Percentiles rank a stretch among this genome's conserved stretches.
phyloP scores from a whole-genome alignment of 345 rosid genomes.

The Laguncularia racemosa region DNA sequence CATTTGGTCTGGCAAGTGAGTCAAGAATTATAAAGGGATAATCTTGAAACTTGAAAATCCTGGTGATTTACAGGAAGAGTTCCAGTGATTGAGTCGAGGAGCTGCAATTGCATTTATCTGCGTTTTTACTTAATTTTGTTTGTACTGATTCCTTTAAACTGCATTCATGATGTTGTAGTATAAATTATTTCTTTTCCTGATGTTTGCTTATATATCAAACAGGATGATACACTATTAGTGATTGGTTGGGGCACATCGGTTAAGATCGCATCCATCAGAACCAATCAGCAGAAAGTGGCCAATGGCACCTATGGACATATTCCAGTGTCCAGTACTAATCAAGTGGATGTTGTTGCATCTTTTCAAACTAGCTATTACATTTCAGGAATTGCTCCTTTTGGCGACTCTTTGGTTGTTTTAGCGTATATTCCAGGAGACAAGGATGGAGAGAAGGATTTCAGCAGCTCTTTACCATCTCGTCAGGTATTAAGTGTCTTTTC shows the following conservation, averaged over 20 bases:
- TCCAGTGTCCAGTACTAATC: slow-evolving; percentile 52
- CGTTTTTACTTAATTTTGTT: no score
- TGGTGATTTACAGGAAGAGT: background rate
- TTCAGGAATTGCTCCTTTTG: slow-evolving; percentile 99
- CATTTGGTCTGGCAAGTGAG: slow-evolving; percentile 99
- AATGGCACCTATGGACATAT: slow-evolving; percentile 58
- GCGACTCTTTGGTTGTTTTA: slow-evolving; percentile 94
- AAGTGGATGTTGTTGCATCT: slow-evolving; percentile 95
- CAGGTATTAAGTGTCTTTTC: slow-evolving; percentile 50
- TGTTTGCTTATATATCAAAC: slow-evolving; percentile 9
- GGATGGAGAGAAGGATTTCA: slow-evolving; percentile 74
- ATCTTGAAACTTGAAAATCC: background rate
- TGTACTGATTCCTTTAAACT: no score
- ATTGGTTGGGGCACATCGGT: slow-evolving; percentile 97
- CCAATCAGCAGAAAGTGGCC: slow-evolving; percentile 45
- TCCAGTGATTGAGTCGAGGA: background rate
- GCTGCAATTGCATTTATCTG: background rate
- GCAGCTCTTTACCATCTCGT: slow-evolving; percentile 56
- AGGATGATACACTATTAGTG: slow-evolving; percentile 90
- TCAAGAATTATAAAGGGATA: slow-evolving; percentile 1
- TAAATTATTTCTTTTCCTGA: no score
- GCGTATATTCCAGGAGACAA: slow-evolving; percentile 86
- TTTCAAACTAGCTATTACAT: slow-evolving; percentile 96
- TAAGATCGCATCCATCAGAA: slow-evolving; percentile 83
- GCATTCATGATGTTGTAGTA: no score